Evolutionary conservation across 345 rosid genomes (phyloP).

Genomic region (Aquilaria malaccensis): DNA sequence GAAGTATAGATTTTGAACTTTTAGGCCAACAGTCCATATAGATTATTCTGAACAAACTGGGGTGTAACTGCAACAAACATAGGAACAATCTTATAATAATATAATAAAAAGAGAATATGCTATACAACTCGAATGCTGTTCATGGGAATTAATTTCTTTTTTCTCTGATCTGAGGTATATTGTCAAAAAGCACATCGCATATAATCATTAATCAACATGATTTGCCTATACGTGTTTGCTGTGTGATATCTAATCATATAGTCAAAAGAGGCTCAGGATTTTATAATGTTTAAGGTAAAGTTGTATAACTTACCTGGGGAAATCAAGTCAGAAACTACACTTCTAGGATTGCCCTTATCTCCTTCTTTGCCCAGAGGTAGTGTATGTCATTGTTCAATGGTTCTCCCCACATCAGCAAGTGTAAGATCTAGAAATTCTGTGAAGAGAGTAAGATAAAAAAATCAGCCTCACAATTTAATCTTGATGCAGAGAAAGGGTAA

Average conservation of each 20-base stretch:
- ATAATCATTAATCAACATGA: no score
- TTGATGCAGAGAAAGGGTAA: background rate
- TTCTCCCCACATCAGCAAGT: constrained; percentile 71
- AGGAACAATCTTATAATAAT: constrained; percentile 12
- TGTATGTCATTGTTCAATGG: constrained; percentile 64
- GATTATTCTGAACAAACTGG: constrained; percentile 75
- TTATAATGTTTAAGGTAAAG: no score
- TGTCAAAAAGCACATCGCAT: no score
- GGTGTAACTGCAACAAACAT: constrained; percentile 54
- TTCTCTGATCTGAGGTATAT: no score
- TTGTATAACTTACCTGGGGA: constrained; percentile 59
- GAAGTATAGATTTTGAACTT: no score
- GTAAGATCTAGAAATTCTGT: constrained; percentile 81
- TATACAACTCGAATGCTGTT: background rate
- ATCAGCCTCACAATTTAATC: constrained; percentile 8
- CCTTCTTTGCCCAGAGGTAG: constrained; percentile 88
- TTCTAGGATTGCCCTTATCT: constrained; percentile 53
- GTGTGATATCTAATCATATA: no score
- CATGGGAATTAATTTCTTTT: no score
- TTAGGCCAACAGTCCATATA: no score
- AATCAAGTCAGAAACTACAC: constrained; percentile 55
- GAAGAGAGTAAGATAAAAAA: constrained; percentile 12
- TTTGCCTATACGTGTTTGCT: no score
- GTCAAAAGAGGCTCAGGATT: no score
- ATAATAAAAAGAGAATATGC: background rate